Conservation (phyloP, 1,284 basidiomycete genomes). For the Anthracocystis walkeri region DNA sequence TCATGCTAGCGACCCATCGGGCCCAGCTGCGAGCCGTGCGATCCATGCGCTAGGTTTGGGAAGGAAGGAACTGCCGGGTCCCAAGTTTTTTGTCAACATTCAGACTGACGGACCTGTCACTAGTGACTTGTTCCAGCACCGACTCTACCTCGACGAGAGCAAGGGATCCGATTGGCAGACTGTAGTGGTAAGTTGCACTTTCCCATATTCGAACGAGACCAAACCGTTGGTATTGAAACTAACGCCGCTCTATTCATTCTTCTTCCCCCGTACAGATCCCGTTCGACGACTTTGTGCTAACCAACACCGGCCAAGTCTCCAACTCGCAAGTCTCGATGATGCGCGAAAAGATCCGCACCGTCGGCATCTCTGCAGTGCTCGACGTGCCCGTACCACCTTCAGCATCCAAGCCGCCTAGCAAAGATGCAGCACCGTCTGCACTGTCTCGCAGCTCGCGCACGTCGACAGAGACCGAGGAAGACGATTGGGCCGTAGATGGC, state of each 20-base stretch:
- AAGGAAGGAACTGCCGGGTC: slow-evolving; percentile 55
- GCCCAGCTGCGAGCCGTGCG: slow-evolving; percentile 53
- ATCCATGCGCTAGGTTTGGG: slow-evolving; percentile 58
- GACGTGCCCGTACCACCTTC: slow-evolving; percentile 53
- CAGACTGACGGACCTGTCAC: slow-evolving; percentile 79
- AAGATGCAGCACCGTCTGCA: slow-evolving; percentile 38
- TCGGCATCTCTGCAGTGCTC: slow-evolving; percentile 78
- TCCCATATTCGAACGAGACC: not conserved
- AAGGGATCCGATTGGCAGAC: slow-evolving; percentile 83
- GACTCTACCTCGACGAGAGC: slow-evolving; percentile 79
- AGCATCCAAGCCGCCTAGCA: slow-evolving; percentile 29
- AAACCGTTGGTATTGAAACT: not conserved
- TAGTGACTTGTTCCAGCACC: slow-evolving; percentile 87
- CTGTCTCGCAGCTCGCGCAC: slow-evolving; percentile 17
- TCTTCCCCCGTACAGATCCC: slow-evolving; percentile 79
- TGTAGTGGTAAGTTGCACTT: slow-evolving; percentile 75
- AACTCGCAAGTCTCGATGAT: slow-evolving; percentile 78
- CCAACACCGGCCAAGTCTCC: slow-evolving; percentile 81
- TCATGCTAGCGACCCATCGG: slow-evolving; percentile 52
- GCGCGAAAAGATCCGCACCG: slow-evolving; percentile 79
- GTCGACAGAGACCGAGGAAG: slow-evolving; percentile 10
- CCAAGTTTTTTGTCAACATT: slow-evolving; percentile 79
- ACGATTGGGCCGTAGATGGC: slow-evolving; percentile 43
- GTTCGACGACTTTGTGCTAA: slow-evolving; percentile 82
- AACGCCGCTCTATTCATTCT: not conserved